Evolutionary conservation across 805 yeast species (phyloP).

Genomic region (Pichia deserticola): DNA sequence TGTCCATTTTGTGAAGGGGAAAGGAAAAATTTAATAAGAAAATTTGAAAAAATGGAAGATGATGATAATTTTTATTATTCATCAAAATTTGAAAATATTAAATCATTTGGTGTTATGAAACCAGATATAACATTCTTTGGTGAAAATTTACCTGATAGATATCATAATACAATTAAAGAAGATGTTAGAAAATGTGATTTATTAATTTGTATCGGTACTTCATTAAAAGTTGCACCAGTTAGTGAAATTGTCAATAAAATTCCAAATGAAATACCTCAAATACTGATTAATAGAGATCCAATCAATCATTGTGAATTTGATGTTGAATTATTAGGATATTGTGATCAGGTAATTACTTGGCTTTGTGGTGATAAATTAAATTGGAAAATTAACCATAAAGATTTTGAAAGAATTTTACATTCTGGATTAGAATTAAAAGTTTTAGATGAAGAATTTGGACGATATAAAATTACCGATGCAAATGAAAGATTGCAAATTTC

Average conservation of each 20-base stretch:
- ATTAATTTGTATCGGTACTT: constrained; percentile 80
- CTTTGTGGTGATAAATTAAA: constrained; percentile 43
- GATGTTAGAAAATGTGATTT: constrained; percentile 71
- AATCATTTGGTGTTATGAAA: constrained; percentile 73
- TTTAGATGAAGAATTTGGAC: constrained; percentile 27
- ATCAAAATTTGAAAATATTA: constrained; percentile 26
- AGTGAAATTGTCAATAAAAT: constrained; percentile 76
- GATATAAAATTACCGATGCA: constrained; percentile 29
- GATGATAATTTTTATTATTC: constrained; percentile 19
- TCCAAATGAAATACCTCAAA: constrained; percentile 70
- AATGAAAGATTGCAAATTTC: constrained; percentile 17
- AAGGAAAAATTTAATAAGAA: constrained; percentile 27
- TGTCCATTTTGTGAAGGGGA: constrained; percentile 60
- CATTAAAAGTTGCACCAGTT: constrained; percentile 88
- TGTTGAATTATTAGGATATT: constrained; percentile 64
- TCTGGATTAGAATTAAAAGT: constrained; percentile 25
- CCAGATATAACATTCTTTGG: constrained; percentile 94
- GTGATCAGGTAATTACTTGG: constrained; percentile 75
- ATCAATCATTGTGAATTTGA: constrained; percentile 75
- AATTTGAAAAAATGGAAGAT: constrained; percentile 26
- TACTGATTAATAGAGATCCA: constrained; percentile 70
- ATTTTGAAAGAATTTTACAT: constrained; percentile 32
- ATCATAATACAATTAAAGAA: constrained; percentile 49
- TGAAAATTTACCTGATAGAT: constrained; percentile 66
- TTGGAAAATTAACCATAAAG: constrained; percentile 57